Evolutionary conservation across 768 basidiomycete genomes (phyloP).

Genomic region (Russula abietina): DNA sequence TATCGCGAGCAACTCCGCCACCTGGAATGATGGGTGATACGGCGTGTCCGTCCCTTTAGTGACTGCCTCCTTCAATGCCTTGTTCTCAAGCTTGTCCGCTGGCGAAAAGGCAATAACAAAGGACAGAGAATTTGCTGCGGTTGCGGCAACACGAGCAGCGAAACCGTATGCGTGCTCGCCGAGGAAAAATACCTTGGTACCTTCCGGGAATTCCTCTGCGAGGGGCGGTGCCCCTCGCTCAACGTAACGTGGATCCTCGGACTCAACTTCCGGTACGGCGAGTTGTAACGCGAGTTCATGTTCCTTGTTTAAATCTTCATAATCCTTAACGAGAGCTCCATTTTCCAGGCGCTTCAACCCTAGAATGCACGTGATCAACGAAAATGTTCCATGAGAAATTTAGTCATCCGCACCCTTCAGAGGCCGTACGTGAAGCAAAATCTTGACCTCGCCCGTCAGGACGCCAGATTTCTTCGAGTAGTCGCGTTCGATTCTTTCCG

Average conservation of each 20-base stretch:
- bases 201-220: conserved; percentile 83
- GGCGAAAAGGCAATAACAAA: conserved; percentile 92
- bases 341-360: conserved; percentile 86
- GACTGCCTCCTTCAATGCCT: conserved; percentile 69
- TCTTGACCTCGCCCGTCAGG: conserved; percentile 71
- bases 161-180: conserved; percentile 95
- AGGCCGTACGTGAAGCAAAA: conserved; percentile 83
- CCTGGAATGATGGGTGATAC: conserved; percentile 78
- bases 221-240: conserved; percentile 80
- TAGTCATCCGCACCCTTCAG: conserved; percentile 62
- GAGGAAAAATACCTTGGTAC: conserved; percentile 91
- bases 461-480: conserved; percentile 91
- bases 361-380: conserved; percentile 29
- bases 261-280: conserved; percentile 68
- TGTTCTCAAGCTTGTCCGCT: conserved; percentile 72
- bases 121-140: conserved; percentile 62
- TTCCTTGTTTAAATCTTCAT: conserved; percentile 78
- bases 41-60: conserved; percentile 39
- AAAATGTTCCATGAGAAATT: neutral
- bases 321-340: conserved; percentile 93
- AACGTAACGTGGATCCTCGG: conserved; percentile 82
- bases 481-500: conserved; percentile 71
- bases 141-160: conserved; percentile 80
- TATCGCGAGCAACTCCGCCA: conserved; percentile 66
- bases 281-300: conserved; percentile 84